These are phyloP conservation scores for Rhamnella rubrinervis DNA, from an alignment of 331 rosid genomes.

Conservation along the genomic window DNA sequence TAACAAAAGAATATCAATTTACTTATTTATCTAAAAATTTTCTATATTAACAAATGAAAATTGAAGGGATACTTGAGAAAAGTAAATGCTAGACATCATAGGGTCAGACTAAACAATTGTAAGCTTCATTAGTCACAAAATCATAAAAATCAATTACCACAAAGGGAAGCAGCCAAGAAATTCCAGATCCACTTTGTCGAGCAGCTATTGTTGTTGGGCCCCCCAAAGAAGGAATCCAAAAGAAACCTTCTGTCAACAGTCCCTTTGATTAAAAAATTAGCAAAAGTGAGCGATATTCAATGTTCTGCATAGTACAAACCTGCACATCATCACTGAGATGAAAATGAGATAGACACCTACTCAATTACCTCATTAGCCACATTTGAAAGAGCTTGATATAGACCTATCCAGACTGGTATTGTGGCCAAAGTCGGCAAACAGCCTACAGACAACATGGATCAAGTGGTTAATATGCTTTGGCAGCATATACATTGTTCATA, in stretches of 20 bases:
- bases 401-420: slow-evolving; percentile 99
- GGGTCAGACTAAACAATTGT: slow-evolving; percentile 17
- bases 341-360: not conserved
- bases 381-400: slow-evolving; percentile 97
- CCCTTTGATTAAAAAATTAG: slow-evolving; percentile 58
- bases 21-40: not conserved
- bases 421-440: slow-evolving; percentile 98
- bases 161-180: slow-evolving; percentile 96
- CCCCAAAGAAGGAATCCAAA: slow-evolving; percentile 98
- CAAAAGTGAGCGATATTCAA: slow-evolving; percentile 12
- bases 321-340: slow-evolving; percentile 8
- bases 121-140: slow-evolving; percentile 21
- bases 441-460: slow-evolving; percentile 42
- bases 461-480: slow-evolving; percentile 12
- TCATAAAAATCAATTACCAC: slow-evolving; percentile 57
- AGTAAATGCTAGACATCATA: slow-evolving; percentile 5
- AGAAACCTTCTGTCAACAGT: slow-evolving; percentile 93
- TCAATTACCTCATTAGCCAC: slow-evolving; percentile 93
- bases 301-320: not conserved
- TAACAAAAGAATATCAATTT: not conserved
- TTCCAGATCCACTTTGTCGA: slow-evolving; percentile 93
- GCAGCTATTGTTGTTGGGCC: slow-evolving; percentile 98
- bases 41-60: not conserved
- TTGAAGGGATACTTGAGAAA: slow-evolving; percentile 10
- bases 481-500: not conserved